These are phyloP conservation scores for Leishmania aethiopica DNA, from an alignment of 208 protist species.

Conservation along the genomic window DNA sequence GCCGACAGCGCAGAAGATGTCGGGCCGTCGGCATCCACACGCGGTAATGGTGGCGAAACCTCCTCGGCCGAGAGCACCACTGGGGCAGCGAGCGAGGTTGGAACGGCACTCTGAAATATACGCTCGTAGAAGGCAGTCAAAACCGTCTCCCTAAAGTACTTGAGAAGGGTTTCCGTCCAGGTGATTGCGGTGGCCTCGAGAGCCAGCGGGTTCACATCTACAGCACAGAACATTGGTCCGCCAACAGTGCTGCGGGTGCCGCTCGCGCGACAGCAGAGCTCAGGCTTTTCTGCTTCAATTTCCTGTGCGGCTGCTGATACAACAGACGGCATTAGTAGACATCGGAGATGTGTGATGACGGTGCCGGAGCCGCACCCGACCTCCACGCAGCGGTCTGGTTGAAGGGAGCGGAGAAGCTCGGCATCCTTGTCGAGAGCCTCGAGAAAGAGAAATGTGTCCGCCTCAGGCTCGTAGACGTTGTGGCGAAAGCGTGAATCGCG, in stretches of 20 bases:
- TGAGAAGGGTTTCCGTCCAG: constrained; percentile 59
- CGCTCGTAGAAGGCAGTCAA: constrained; percentile 1
- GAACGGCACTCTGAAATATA: background rate
- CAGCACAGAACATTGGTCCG: constrained; percentile 44
- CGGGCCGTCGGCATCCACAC: background rate
- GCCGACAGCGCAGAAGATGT: background rate
- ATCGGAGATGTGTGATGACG: constrained; percentile 77
- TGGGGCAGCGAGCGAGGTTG: constrained; percentile 12
- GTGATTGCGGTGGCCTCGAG: constrained; percentile 78
- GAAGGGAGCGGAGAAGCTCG: constrained; percentile 34
- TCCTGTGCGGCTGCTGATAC: background rate
- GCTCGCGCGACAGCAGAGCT: background rate
- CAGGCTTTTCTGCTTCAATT: background rate
- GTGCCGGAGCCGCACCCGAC: constrained; percentile 86
- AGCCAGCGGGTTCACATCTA: constrained; percentile 85
- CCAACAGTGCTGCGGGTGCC: constrained; percentile 2
- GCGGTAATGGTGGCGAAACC: background rate
- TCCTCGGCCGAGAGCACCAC: background rate
- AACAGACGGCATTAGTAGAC: constrained; percentile 27
- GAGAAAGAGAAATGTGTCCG: constrained; percentile 88
- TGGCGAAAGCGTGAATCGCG: constrained; percentile 61
- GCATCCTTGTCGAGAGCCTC: constrained; percentile 73
- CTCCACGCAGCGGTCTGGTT: constrained; percentile 67
- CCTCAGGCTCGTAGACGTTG: constrained; percentile 90
- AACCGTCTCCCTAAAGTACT: constrained; percentile 23